A percentile compares a stretch with the other conserved stretches of the same genome.
Conservation (phyloP, 1,284 basidiomycete genomes). For the Cryptococcus sp. region DNA sequence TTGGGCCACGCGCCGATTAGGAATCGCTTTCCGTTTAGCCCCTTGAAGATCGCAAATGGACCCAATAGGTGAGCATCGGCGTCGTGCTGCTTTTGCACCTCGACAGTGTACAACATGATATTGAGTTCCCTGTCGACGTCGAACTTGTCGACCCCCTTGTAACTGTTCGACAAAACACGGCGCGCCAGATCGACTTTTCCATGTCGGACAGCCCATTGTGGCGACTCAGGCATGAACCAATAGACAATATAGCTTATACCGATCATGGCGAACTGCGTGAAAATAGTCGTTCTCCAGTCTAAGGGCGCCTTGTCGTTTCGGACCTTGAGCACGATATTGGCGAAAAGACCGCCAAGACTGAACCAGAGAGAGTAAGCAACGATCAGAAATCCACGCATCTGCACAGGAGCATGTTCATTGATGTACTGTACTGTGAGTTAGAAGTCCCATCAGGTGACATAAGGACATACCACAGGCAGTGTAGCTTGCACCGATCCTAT, state of each 20-base stretch:
- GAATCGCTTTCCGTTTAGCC: conserved; percentile 23
- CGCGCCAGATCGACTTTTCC: conserved; percentile 21
- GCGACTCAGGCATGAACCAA: conserved; percentile 26
- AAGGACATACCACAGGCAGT: conserved; percentile 16
- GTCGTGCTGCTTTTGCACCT: conserved; percentile 13
- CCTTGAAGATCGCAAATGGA: conserved; percentile 21
- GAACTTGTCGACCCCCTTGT: conserved; percentile 14
- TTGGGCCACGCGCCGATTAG: conserved; percentile 31
- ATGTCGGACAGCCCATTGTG: conserved; percentile 28
- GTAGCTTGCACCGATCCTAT: conserved; percentile 24
- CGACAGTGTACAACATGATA: conserved; percentile 25
- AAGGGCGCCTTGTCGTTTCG: conserved; percentile 7
- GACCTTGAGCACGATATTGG: conserved; percentile 13
- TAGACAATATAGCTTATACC: conserved; percentile 17
- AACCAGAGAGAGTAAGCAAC: conserved; percentile 24
- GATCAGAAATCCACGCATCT: conserved; percentile 25
- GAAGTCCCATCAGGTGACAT: conserved; percentile 3
- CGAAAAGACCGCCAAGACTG: conserved; percentile 16
- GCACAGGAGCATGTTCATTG: conserved; percentile 24
- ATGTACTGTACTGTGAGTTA: conserved; percentile 17
- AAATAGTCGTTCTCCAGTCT: conserved; percentile 17
- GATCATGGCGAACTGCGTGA: conserved; percentile 28
- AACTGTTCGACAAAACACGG: conserved; percentile 10
- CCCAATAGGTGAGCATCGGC: conserved; percentile 9
- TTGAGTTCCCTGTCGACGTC: conserved; percentile 16